These are phyloP conservation scores for Candida dendrica DNA, from an alignment of 805 yeast genomes.

Conservation along the genomic window DNA sequence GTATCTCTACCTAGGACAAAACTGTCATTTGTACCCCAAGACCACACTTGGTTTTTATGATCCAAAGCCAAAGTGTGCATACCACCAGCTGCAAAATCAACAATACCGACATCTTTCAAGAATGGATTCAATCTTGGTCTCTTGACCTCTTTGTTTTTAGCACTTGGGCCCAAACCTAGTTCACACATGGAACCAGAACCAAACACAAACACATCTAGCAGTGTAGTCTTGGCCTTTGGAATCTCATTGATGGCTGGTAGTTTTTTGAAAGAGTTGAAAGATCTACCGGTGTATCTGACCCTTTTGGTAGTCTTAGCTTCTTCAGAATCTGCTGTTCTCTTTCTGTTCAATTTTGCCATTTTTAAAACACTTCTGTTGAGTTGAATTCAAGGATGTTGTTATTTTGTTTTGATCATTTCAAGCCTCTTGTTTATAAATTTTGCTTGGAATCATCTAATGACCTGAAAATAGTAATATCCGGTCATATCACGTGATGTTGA, in stretches of 20 bases:
- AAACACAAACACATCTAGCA: conserved; percentile 82
- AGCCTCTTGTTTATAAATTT: neutral
- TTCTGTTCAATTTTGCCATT: conserved; percentile 21
- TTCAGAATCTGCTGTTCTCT: conserved; percentile 15
- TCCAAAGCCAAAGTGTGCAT: conserved; percentile 89
- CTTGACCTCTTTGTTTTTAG: conserved; percentile 86
- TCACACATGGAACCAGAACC: conserved; percentile 98
- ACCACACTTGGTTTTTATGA: conserved; percentile 73
- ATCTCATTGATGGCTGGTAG: conserved; percentile 21
- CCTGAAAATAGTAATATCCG: neutral
- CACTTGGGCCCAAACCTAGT: conserved; percentile 93
- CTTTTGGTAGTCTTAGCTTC: conserved; percentile 11
- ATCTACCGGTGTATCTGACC: conserved; percentile 21
- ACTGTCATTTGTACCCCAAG: conserved; percentile 97
- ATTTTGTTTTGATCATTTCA: neutral
- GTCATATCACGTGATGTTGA: neutral
- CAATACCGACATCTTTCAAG: conserved; percentile 64
- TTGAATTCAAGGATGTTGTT: neutral
- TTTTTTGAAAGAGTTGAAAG: conserved; percentile 19
- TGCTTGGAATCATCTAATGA: neutral
- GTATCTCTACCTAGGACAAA: conserved; percentile 88
- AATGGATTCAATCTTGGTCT: conserved; percentile 89
- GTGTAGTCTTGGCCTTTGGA: conserved; percentile 13
- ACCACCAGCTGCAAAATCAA: conserved; percentile 91
- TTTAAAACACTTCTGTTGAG: no score